Evolutionary conservation across 371 early-diverging fungal genomes (phyloP).

Genomic region (Mortierella sp.): DNA sequence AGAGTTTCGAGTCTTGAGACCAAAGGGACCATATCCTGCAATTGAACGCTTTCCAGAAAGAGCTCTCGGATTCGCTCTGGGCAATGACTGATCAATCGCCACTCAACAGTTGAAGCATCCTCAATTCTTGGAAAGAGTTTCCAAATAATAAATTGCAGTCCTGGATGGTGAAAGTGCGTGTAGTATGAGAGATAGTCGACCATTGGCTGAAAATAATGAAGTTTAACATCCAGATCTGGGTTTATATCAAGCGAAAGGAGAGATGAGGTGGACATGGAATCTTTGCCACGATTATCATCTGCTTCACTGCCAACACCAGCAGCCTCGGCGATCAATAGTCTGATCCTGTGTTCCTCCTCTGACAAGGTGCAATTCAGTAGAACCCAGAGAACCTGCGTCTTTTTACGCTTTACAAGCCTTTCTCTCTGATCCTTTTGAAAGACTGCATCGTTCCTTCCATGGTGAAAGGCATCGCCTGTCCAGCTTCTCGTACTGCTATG

Average conservation of each 20-base stretch:
- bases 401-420: conserved; percentile 37
- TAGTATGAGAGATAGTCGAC: conserved; percentile 46
- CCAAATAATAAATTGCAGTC: conserved; percentile 40
- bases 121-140: conserved; percentile 43
- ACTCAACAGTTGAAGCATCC: conserved; percentile 33
- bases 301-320: not conserved
- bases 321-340: not conserved
- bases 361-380: conserved; percentile 40
- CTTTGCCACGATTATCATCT: not conserved
- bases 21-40: conserved; percentile 36
- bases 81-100: conserved; percentile 34
- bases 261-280: not conserved
- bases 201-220: conserved; percentile 33
- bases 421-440: conserved; percentile 42
- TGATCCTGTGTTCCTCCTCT: conserved; percentile 22
- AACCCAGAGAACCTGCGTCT: conserved; percentile 50
- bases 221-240: conserved; percentile 24
- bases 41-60: conserved; percentile 43
- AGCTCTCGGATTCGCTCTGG: conserved; percentile 48
- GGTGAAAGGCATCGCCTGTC: conserved; percentile 38
- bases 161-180: conserved; percentile 47
- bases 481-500: conserved; percentile 49
- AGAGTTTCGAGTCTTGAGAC: conserved; percentile 24
- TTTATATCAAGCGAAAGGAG: conserved; percentile 16
- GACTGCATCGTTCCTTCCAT: conserved; percentile 40